Conservation (phyloP, 1,284 basidiomycete genomes). For the Mycosarcoma mackinlayi region DNA sequence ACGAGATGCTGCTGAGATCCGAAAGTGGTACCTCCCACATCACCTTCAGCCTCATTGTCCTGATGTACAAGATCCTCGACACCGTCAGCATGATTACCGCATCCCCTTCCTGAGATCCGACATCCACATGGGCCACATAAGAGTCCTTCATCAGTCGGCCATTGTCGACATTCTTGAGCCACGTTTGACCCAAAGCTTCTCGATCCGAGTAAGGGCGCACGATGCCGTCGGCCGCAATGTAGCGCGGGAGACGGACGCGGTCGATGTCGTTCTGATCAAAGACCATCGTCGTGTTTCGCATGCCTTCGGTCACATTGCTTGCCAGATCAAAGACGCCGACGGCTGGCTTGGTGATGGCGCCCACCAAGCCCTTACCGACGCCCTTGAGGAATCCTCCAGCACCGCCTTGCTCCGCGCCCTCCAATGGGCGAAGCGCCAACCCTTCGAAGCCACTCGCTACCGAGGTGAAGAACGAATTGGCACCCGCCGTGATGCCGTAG, state of each 20-base stretch:
- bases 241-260: slow-evolving; percentile 87
- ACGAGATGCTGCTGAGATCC: slow-evolving; percentile 84
- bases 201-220: slow-evolving; percentile 77
- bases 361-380: slow-evolving; percentile 93
- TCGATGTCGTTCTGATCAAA: slow-evolving; percentile 94
- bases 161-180: slow-evolving; percentile 91
- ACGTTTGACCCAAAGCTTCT: slow-evolving; percentile 93
- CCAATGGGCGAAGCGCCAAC: slow-evolving; percentile 93
- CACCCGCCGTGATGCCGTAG: slow-evolving; percentile 90
- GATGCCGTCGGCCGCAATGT: slow-evolving; percentile 73
- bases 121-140: slow-evolving; percentile 83
- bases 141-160: slow-evolving; percentile 84
- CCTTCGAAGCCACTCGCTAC: slow-evolving; percentile 96
- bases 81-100: slow-evolving; percentile 64
- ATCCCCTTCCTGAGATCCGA: slow-evolving; percentile 71
- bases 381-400: slow-evolving; percentile 98
- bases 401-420: slow-evolving; percentile 94
- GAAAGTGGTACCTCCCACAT: slow-evolving; percentile 93
- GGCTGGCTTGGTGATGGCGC: slow-evolving; percentile 93
- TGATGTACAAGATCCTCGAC: slow-evolving; percentile 76
- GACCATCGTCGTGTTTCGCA: slow-evolving; percentile 94
- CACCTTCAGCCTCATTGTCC: slow-evolving; percentile 83
- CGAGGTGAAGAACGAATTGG: slow-evolving; percentile 91
- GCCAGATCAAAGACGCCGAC: slow-evolving; percentile 97
- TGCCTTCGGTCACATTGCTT: slow-evolving; percentile 93